Evolutionary conservation across 495 filamentous ascomycete genomes (phyloP).

Genomic region (Cercophora samala): DNA sequence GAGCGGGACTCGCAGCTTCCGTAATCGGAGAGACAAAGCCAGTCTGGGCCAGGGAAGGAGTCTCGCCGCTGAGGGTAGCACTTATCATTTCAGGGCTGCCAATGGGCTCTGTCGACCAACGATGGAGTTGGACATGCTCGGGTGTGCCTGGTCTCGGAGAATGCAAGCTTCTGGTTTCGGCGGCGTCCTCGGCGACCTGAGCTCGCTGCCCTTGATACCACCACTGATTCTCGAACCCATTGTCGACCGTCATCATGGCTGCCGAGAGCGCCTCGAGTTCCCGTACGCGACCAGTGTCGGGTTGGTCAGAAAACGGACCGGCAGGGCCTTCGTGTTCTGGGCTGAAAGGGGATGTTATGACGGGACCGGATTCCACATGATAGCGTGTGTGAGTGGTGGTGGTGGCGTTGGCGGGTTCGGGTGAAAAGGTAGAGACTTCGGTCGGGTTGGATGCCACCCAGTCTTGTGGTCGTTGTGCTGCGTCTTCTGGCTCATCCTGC

Average conservation of each 20-base stretch:
- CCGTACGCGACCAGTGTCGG: slow-evolving; percentile 25
- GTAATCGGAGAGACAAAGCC: slow-evolving; percentile 25
- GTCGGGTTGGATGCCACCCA: slow-evolving; percentile 23
- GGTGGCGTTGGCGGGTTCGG: slow-evolving; percentile 20
- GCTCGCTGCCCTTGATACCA: slow-evolving; percentile 44
- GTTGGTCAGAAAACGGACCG: not conserved
- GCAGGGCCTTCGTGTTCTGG: slow-evolving; percentile 7
- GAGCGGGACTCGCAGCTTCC: slow-evolving; percentile 20
- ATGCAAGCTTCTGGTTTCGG: not conserved
- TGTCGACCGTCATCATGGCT: slow-evolving; percentile 57
- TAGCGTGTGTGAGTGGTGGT: not conserved
- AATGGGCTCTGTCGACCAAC: slow-evolving; percentile 10
- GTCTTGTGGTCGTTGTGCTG: not conserved
- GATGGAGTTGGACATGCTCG: slow-evolving; percentile 6
- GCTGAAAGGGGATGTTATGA: not conserved
- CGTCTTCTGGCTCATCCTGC: slow-evolving; percentile 18
- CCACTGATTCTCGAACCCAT: slow-evolving; percentile 52
- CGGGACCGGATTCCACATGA: not conserved
- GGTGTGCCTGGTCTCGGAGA: not conserved
- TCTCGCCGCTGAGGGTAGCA: not conserved
- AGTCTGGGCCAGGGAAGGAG: not conserved
- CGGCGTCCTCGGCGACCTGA: slow-evolving; percentile 9
- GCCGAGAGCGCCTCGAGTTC: slow-evolving; percentile 49
- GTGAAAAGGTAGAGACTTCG: slow-evolving; percentile 32
- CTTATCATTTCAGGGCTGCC: not conserved